phyloP scores from a whole-genome alignment of 2,329 filamentous ascomycete genomes.

The Aspergillus japonicus region DNA sequence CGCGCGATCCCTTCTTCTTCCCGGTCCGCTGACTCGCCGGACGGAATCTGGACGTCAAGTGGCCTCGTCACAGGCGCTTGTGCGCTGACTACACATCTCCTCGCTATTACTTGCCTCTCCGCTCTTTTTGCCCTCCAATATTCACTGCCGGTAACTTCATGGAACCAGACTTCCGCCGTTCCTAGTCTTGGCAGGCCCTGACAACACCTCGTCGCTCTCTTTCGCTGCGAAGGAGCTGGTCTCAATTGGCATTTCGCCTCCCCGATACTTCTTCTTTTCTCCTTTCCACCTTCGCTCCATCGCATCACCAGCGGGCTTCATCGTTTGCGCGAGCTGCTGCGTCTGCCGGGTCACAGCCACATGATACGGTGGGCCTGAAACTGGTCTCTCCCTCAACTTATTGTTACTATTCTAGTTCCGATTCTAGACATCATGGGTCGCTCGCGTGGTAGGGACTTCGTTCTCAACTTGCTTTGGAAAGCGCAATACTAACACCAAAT shows the following conservation, averaged over 20 bases:
- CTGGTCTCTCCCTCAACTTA: conserved; percentile 18
- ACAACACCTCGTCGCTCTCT: conserved; percentile 20
- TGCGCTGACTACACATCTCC: conserved; percentile 11
- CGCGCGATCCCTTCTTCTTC: neutral
- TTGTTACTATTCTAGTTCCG: conserved; percentile 4
- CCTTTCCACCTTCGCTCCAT: neutral
- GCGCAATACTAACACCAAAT: conserved; percentile 4
- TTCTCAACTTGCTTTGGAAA: neutral
- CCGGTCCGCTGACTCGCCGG: neutral
- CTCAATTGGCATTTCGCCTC: conserved; percentile 11
- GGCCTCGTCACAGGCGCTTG: conserved; percentile 19
- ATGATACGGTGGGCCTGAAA: conserved; percentile 7
- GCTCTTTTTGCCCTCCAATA: conserved; percentile 1
- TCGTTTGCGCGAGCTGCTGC: conserved; percentile 3
- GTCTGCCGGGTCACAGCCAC: neutral
- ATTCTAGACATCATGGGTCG: conserved; percentile 32
- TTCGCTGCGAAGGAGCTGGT: conserved; percentile 18
- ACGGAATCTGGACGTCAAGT: conserved; percentile 14
- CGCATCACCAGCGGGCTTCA: neutral
- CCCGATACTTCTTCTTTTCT: conserved; percentile 8
- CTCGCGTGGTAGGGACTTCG: conserved; percentile 38
- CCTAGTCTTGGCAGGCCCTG: conserved; percentile 19
- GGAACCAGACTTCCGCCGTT: conserved; percentile 15
- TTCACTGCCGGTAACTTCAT: conserved; percentile 12
- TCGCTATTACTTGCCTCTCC: conserved; percentile 7